phyloP scores from a whole-genome alignment of 192 early-diverging fungal genomes.

The Allomyces macrogynus region DNA sequence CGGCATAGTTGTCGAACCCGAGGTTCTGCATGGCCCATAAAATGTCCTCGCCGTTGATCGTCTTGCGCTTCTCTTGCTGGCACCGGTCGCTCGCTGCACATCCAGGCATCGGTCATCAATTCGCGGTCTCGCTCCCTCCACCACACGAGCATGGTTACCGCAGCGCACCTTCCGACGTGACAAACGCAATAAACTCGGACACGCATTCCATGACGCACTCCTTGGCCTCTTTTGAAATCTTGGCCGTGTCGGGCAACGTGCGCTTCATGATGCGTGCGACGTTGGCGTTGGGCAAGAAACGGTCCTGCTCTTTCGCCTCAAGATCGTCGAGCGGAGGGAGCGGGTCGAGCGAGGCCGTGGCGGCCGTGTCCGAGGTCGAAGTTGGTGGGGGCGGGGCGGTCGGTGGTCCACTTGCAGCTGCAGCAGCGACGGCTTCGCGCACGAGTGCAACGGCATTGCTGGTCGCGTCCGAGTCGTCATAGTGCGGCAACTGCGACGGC shows the following conservation, averaged over 20 bases:
- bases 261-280: conserved; percentile 96
- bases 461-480: too few species aligned
- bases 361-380: too few species aligned
- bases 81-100: conserved; percentile 73
- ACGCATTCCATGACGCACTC: conserved; percentile 93
- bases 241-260: conserved; percentile 87
- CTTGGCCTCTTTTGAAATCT: conserved; percentile 97
- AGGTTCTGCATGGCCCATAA: conserved; percentile 94
- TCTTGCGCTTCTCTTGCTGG: conserved; percentile 86
- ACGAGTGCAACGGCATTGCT: too few species aligned
- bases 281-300: conserved; percentile 81
- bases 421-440: too few species aligned
- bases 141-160: background rate
- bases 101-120: conserved; percentile 1
- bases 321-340: too few species aligned
- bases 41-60: conserved; percentile 95
- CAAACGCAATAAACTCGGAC: conserved; percentile 94
- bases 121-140: background rate
- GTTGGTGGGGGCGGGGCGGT: too few species aligned
- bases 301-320: conserved; percentile 52
- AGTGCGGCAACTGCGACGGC: too few species aligned
- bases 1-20: conserved; percentile 92
- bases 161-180: conserved; percentile 70
- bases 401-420: too few species aligned
- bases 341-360: too few species aligned